Evolutionary conservation across 1,284 basidiomycete species (phyloP).

Genomic region (Vanrija humicola): DNA sequence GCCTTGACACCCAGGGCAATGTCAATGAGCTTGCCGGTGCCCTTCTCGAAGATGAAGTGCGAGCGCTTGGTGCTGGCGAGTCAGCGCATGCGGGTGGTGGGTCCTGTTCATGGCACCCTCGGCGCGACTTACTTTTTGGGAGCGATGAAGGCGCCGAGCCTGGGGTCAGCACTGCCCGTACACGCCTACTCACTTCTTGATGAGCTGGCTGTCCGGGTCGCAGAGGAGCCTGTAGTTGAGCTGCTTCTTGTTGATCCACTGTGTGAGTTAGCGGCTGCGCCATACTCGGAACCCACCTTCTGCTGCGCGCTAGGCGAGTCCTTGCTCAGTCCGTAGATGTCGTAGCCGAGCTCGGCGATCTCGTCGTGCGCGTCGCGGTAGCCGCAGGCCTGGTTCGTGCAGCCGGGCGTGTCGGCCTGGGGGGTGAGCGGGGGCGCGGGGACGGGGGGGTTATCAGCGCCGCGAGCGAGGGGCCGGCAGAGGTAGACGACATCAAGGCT

Average conservation of each 20-base stretch:
- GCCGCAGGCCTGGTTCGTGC: slow-evolving; percentile 82
- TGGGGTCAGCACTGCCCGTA: slow-evolving; percentile 8
- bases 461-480: too few relatives aligned
- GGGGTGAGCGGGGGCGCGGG: slow-evolving; percentile 2
- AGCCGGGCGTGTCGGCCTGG: slow-evolving; percentile 61
- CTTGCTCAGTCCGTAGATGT: slow-evolving; percentile 79
- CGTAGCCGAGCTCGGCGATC: slow-evolving; percentile 65
- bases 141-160: slow-evolving; percentile 68
- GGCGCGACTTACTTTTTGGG: slow-evolving; percentile 57
- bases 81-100: neutral
- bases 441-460: neutral
- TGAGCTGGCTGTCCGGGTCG: slow-evolving; percentile 75
- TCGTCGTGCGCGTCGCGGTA: slow-evolving; percentile 77
- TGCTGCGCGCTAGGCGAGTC: slow-evolving; percentile 74
- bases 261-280: slow-evolving; percentile 9
- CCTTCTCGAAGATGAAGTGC: slow-evolving; percentile 85
- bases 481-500: neutral
- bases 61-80: slow-evolving; percentile 66
- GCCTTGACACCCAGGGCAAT: slow-evolving; percentile 79
- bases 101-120: slow-evolving; percentile 15
- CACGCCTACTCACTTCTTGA: slow-evolving; percentile 54
- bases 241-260: slow-evolving; percentile 59
- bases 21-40: slow-evolving; percentile 71
- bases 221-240: slow-evolving; percentile 81
- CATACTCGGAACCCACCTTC: slow-evolving; percentile 65